Percentiles rank a stretch among this genome's conserved stretches.
These are phyloP conservation scores for Fomes fomentarius DNA, from an alignment of 1,284 basidiomycete species.

Conservation along the genomic window DNA sequence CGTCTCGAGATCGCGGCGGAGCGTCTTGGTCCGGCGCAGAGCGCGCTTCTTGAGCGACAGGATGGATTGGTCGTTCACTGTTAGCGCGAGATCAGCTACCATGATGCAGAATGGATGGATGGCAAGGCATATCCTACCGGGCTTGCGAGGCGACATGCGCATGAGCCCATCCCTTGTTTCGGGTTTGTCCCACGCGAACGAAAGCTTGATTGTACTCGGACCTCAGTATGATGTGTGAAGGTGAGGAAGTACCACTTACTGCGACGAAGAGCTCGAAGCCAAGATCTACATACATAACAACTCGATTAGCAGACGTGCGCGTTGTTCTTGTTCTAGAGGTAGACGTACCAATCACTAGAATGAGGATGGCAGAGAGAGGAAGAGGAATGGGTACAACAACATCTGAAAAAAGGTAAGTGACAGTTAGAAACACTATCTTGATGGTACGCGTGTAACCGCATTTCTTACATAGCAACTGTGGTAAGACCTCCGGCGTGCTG, in stretches of 20 bases:
- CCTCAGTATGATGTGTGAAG: background rate
- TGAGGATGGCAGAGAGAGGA: slow-evolving; percentile 67
- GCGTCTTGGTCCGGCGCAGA: slow-evolving; percentile 58
- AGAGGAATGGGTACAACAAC: slow-evolving; percentile 70
- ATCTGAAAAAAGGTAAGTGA: slow-evolving; percentile 34
- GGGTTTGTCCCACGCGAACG: slow-evolving; percentile 73
- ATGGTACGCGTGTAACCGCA: background rate
- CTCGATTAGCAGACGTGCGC: background rate
- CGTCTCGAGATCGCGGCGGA: slow-evolving; percentile 58
- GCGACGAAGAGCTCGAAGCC: slow-evolving; percentile 71
- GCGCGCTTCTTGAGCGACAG: slow-evolving; percentile 58
- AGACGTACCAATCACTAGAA: slow-evolving; percentile 64
- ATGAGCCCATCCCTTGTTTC: slow-evolving; percentile 68
- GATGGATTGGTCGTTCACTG: slow-evolving; percentile 62
- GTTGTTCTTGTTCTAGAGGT: too few species aligned
- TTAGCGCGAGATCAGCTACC: too few species aligned
- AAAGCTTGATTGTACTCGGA: slow-evolving; percentile 48
- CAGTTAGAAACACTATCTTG: too few species aligned
- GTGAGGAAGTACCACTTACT: slow-evolving; percentile 37
- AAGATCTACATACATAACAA: slow-evolving; percentile 46
- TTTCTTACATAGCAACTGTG: slow-evolving; percentile 61
- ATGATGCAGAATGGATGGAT: too few species aligned
- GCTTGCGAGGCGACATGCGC: slow-evolving; percentile 68
- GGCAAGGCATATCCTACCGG: slow-evolving; percentile 40
- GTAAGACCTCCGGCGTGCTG: slow-evolving; percentile 70